A percentile compares a stretch with the other conserved stretches of the same genome.
Conservation (phyloP, 1,284 basidiomycete genomes). For the Puccinia novopanici region DNA sequence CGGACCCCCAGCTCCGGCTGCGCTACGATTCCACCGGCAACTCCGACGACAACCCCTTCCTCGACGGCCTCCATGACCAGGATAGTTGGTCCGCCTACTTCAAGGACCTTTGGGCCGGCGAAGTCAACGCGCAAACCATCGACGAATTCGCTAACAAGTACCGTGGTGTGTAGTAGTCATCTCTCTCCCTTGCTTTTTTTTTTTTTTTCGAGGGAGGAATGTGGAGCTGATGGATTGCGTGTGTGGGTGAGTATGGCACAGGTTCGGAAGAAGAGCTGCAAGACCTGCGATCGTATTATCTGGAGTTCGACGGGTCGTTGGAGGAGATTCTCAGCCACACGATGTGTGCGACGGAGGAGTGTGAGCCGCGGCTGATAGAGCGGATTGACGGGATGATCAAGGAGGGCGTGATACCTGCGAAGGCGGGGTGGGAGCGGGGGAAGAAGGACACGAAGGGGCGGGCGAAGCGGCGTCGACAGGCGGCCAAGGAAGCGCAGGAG, state of each 20-base stretch:
- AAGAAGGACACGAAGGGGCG: conserved; percentile 26
- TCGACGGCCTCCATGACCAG: conserved; percentile 23
- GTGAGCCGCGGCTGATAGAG: conserved; percentile 36
- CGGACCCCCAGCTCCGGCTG: conserved; percentile 23
- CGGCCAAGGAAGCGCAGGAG: conserved; percentile 47
- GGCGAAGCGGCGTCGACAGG: conserved; percentile 2
- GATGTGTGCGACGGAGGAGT: conserved; percentile 29
- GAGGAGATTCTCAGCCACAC: conserved; percentile 25
- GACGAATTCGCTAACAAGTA: conserved; percentile 50
- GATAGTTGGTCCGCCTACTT: conserved; percentile 48
- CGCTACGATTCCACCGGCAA: conserved; percentile 36
- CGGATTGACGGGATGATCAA: conserved; percentile 44
- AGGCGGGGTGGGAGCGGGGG: conserved; percentile 6
- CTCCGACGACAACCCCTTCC: not conserved
- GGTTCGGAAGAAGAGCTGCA: conserved; percentile 46
- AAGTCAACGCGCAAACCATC: conserved; percentile 48
- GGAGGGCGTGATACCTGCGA: not conserved
- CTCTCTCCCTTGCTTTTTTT: too few species aligned
- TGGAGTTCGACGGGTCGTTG: conserved; percentile 23
- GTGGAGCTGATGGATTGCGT: too few species aligned
- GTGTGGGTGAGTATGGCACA: not conserved
- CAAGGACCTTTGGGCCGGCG: conserved; percentile 47
- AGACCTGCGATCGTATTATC: conserved; percentile 37
- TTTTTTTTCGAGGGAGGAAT: too few species aligned
- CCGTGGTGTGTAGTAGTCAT: conserved; percentile 38